Percentiles rank a stretch among this genome's conserved stretches.
Evolutionary conservation across 1,284 basidiomycete species (phyloP).

Genomic region (Cryptococcus amylolentus): DNA sequence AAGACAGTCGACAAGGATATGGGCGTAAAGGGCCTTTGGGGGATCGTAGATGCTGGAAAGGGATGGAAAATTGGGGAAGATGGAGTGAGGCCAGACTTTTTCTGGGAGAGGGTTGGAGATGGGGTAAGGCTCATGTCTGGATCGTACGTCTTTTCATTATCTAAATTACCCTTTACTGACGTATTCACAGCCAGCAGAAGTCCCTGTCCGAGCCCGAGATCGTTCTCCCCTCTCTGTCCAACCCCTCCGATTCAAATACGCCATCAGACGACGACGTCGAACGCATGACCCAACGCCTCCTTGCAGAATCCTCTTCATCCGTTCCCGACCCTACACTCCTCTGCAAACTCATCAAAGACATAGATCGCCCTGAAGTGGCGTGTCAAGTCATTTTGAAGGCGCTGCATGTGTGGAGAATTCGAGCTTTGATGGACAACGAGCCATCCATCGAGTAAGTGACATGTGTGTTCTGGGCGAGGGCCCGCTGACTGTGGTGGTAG

Average conservation of each 20-base stretch:
- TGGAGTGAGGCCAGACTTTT: conserved; percentile 15
- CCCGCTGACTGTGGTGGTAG: conserved; percentile 22
- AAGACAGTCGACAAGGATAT: conserved; percentile 59
- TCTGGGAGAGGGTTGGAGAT: conserved; percentile 26
- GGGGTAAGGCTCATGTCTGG: conserved; percentile 26
- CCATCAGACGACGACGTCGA: background rate
- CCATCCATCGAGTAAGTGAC: conserved; percentile 19
- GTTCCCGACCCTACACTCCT: conserved; percentile 66
- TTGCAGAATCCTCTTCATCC: background rate
- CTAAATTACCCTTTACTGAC: background rate
- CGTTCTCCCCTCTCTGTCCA: background rate
- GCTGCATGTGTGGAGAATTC: conserved; percentile 64
- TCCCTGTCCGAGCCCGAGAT: background rate
- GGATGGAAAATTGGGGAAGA: conserved; percentile 35
- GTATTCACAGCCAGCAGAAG: background rate
- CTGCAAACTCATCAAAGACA: conserved; percentile 60
- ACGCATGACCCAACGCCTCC: background rate
- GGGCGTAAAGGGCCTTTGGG: conserved; percentile 61
- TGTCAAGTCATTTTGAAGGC: conserved; percentile 69
- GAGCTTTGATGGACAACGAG: conserved; percentile 48
- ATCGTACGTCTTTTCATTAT: conserved; percentile 43
- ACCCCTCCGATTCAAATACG: background rate
- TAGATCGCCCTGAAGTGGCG: conserved; percentile 65
- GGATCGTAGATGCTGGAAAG: conserved; percentile 57
- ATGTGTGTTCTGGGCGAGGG: conserved; percentile 2